Evolutionary conservation across 805 yeast species (phyloP).

Genomic region (Candida maesae): DNA sequence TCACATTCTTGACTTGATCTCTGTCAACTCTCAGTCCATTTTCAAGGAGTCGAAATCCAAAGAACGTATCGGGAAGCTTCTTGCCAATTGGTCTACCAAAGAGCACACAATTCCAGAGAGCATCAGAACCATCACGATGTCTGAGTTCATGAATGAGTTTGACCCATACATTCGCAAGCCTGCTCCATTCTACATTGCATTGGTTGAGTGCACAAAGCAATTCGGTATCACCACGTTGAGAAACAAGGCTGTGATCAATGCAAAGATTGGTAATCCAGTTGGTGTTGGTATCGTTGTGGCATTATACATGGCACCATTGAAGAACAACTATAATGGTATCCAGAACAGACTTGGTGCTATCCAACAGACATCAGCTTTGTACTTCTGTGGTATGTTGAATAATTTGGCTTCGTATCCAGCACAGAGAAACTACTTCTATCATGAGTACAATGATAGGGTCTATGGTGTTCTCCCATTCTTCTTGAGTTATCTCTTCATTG

Average conservation of each 20-base stretch:
- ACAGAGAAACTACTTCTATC: conserved; percentile 74
- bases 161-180: conserved; percentile 14
- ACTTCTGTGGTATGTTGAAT: conserved; percentile 78
- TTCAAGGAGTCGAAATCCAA: conserved; percentile 17
- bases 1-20: conserved; percentile 66
- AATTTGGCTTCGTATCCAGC: conserved; percentile 72
- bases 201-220: conserved; percentile 20
- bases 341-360: conserved; percentile 70
- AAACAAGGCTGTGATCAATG: conserved; percentile 53
- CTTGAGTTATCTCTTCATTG: conserved; percentile 53
- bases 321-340: conserved; percentile 45
- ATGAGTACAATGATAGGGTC: conserved; percentile 71
- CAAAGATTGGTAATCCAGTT: conserved; percentile 62
- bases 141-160: conserved; percentile 15
- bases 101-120: not conserved
- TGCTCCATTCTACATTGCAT: conserved; percentile 11
- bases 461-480: conserved; percentile 69
- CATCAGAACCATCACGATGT: conserved; percentile 5
- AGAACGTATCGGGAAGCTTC: conserved; percentile 14
- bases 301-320: conserved; percentile 60
- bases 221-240: conserved; percentile 33
- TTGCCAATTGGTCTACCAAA: conserved; percentile 16
- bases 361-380: conserved; percentile 69
- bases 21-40: conserved; percentile 31
- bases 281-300: conserved; percentile 69